Evolutionary conservation across 441 rosid species (phyloP).

Genomic region (Pelargonium australe): DNA sequence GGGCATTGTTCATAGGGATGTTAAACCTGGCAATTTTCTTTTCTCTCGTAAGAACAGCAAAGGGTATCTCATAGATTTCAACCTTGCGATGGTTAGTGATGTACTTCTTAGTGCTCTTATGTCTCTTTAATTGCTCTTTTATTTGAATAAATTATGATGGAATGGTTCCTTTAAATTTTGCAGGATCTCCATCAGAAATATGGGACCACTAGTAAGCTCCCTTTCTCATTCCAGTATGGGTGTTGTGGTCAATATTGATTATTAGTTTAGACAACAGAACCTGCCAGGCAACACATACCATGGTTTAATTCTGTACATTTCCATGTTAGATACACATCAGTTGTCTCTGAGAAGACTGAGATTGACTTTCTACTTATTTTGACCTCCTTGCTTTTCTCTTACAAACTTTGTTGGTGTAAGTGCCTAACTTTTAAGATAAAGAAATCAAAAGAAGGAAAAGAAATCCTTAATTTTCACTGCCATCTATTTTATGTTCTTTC

Average conservation of each 20-base stretch:
- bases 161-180: slow-evolving; percentile 16
- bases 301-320: neutral
- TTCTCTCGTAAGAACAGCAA: slow-evolving; percentile 63
- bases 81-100: slow-evolving; percentile 81
- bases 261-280: neutral
- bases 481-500: too few relatives aligned
- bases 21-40: slow-evolving; percentile 95
- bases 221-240: slow-evolving; percentile 2
- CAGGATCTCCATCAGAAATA: slow-evolving; percentile 84
- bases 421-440: neutral
- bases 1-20: slow-evolving; percentile 95
- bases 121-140: neutral
- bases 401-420: neutral
- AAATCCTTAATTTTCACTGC: too few relatives aligned
- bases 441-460: neutral
- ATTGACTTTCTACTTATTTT: too few relatives aligned
- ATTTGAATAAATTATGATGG: neutral
- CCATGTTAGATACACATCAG: neutral
- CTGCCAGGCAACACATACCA: neutral
- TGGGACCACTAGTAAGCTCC: slow-evolving; percentile 48
- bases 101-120: neutral
- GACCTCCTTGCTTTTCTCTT: neutral
- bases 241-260: neutral
- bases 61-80: slow-evolving; percentile 93
- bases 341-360: neutral